phyloP scores from a whole-genome alignment of 805 yeast species.

The Sugiyamaella smithiae region DNA sequence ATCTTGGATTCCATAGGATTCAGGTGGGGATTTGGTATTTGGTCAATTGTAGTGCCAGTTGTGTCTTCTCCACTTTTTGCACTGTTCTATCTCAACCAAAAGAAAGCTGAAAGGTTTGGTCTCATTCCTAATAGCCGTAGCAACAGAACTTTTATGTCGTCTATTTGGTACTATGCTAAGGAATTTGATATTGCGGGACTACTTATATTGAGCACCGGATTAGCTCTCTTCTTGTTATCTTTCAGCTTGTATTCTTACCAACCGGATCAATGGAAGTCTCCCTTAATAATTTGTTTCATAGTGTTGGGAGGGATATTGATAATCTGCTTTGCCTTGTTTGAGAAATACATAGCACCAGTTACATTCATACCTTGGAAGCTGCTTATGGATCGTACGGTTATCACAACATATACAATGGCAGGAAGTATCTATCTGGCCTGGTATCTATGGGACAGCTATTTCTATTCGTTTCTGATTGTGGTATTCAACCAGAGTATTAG shows the following conservation, averaged over 20 bases:
- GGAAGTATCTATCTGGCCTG: conserved; percentile 44
- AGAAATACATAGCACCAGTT: conserved; percentile 46
- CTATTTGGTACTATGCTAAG: conserved; percentile 28
- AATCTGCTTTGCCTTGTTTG: conserved; percentile 50
- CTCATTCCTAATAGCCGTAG: conserved; percentile 11
- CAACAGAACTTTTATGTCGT: conserved; percentile 24
- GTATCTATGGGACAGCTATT: conserved; percentile 57
- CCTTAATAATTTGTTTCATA: conserved; percentile 32
- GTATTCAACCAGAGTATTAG: conserved; percentile 52
- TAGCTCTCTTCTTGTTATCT: conserved; percentile 39
- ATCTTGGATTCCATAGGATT: conserved; percentile 15
- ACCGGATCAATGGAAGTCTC: conserved; percentile 33
- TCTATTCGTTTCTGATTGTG: conserved; percentile 58
- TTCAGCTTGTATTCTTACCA: conserved; percentile 36
- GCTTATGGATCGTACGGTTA: conserved; percentile 61
- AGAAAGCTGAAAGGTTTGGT: conserved; percentile 33
- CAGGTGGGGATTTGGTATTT: conserved; percentile 51
- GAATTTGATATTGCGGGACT: conserved; percentile 40
- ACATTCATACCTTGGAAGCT: conserved; percentile 57
- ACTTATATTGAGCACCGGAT: conserved; percentile 35
- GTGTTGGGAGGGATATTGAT: conserved; percentile 53
- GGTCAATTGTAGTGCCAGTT: conserved; percentile 44
- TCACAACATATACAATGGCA: conserved; percentile 39
- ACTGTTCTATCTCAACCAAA: conserved; percentile 31
- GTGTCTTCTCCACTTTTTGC: conserved; percentile 31